Evolutionary conservation across 108 stramenopile genomes (phyloP).

Genomic region (Conticribra guillardii): DNA sequence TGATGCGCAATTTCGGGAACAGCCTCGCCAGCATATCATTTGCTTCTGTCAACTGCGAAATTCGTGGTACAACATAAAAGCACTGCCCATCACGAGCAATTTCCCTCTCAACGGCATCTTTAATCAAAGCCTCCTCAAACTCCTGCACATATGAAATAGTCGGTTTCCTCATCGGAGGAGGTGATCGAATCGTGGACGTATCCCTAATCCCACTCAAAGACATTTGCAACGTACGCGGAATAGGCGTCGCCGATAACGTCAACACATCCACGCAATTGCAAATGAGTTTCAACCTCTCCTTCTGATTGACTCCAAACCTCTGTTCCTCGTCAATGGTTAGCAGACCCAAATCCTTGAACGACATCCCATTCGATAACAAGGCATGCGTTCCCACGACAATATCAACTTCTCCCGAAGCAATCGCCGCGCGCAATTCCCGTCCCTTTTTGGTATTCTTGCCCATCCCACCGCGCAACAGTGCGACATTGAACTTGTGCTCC

Average conservation of each 20-base stretch:
- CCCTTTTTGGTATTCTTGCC: constrained; percentile 73
- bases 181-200: constrained; percentile 87
- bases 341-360: constrained; percentile 89
- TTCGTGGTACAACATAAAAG: constrained; percentile 92
- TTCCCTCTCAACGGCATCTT: constrained; percentile 72
- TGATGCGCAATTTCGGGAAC: constrained; percentile 79
- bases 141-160: constrained; percentile 81
- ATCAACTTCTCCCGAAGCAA: constrained; percentile 69
- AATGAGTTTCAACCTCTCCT: constrained; percentile 92
- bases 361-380: constrained; percentile 72
- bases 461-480: constrained; percentile 78
- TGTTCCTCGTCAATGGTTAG: constrained; percentile 97
- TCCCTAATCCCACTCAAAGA: constrained; percentile 90
- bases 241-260: constrained; percentile 95
- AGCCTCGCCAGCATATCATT: constrained; percentile 58
- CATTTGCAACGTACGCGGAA: constrained; percentile 96
- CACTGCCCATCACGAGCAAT: constrained; percentile 86
- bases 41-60: constrained; percentile 77
- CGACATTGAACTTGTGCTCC: constrained; percentile 60
- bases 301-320: constrained; percentile 96
- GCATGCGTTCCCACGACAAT: constrained; percentile 96
- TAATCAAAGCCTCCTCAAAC: constrained; percentile 64
- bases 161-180: constrained; percentile 88
- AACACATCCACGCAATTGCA: constrained; percentile 91
- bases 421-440: constrained; percentile 65